Percentiles rank a stretch among this genome's conserved stretches.
These are phyloP conservation scores for Cryptosporidium sp. DNA, from an alignment of 169 alveolate species.

Conservation along the genomic window DNA sequence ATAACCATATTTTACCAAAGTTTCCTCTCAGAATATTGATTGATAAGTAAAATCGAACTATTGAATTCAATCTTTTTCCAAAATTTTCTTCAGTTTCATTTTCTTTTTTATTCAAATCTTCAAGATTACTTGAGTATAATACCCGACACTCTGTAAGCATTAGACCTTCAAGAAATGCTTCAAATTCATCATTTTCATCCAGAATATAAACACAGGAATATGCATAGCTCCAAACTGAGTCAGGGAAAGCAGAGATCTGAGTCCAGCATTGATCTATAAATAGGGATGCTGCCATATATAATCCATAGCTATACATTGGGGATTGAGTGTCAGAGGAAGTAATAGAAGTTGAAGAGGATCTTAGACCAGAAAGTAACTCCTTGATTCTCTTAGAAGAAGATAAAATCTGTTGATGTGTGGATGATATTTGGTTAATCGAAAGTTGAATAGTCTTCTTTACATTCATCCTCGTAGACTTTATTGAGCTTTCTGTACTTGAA, in stretches of 20 bases:
- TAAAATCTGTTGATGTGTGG: conserved; percentile 64
- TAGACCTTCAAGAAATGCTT: conserved; percentile 31
- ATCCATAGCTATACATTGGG: conserved; percentile 28
- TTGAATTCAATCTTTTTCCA: conserved; percentile 37
- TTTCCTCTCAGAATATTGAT: conserved; percentile 46
- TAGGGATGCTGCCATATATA: conserved; percentile 33
- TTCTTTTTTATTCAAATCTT: background rate
- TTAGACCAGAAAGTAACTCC: conserved; percentile 28
- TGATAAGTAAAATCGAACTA: conserved; percentile 45
- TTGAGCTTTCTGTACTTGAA: conserved; percentile 39
- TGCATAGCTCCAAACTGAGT: conserved; percentile 73
- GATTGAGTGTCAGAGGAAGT: background rate
- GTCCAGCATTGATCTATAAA: conserved; percentile 54
- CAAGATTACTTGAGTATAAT: conserved; percentile 24
- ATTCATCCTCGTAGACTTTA: conserved; percentile 60
- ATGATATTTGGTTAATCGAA: conserved; percentile 72
- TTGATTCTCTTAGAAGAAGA: conserved; percentile 48
- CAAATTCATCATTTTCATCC: conserved; percentile 22
- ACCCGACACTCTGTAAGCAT: conserved; percentile 23
- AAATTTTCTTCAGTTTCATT: conserved; percentile 49
- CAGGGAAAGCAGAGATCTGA: conserved; percentile 71
- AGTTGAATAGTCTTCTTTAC: conserved; percentile 69
- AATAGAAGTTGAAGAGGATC: background rate
- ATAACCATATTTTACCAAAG: conserved; percentile 55
- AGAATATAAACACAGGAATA: conserved; percentile 50